A percentile compares a stretch with the other conserved stretches of the same genome.
Conservation (phyloP, 202 grass and related monocot species). For the Panicum virgatum region DNA sequence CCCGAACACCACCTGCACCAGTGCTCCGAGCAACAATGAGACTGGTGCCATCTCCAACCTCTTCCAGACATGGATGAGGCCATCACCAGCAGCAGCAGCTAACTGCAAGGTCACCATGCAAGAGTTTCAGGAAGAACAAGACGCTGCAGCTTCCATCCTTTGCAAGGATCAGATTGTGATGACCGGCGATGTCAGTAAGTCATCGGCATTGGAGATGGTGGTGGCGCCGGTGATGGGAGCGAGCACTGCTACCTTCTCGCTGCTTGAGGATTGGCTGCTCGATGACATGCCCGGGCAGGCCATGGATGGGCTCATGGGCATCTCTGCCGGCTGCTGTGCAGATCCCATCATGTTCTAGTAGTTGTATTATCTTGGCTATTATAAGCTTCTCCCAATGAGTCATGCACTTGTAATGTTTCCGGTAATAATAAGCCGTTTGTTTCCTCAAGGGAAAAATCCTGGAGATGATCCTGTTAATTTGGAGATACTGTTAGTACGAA, state of each 20-base stretch:
- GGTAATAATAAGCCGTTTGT: conserved; percentile 43
- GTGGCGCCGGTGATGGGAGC: neutral
- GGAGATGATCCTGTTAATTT: conserved; percentile 32
- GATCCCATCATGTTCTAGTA: conserved; percentile 65
- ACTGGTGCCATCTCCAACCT: conserved; percentile 24
- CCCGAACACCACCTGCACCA: neutral
- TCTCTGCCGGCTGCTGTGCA: conserved; percentile 47
- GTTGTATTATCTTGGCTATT: no score
- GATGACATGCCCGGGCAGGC: conserved; percentile 53
- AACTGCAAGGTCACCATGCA: conserved; percentile 39
- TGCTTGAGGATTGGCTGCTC: conserved; percentile 62
- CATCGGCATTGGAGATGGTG: conserved; percentile 17
- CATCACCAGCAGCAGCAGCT: neutral
- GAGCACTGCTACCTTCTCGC: conserved; percentile 33
- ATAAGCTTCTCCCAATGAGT: no score
- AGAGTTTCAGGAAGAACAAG: conserved; percentile 30
- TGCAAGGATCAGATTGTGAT: conserved; percentile 11
- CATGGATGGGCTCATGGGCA: conserved; percentile 47
- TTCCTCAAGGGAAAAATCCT: conserved; percentile 24
- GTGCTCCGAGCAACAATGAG: conserved; percentile 1
- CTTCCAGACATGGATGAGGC: conserved; percentile 55
- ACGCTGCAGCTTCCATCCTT: neutral
- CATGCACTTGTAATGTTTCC: conserved; percentile 36
- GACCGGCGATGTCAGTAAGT: neutral
- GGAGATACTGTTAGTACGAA: conserved; percentile 11